A percentile compares a stretch with the other conserved stretches of the same genome.
Evolutionary conservation across 371 early-diverging fungal genomes (phyloP).

Genomic region (Mucor lusitanicus): DNA sequence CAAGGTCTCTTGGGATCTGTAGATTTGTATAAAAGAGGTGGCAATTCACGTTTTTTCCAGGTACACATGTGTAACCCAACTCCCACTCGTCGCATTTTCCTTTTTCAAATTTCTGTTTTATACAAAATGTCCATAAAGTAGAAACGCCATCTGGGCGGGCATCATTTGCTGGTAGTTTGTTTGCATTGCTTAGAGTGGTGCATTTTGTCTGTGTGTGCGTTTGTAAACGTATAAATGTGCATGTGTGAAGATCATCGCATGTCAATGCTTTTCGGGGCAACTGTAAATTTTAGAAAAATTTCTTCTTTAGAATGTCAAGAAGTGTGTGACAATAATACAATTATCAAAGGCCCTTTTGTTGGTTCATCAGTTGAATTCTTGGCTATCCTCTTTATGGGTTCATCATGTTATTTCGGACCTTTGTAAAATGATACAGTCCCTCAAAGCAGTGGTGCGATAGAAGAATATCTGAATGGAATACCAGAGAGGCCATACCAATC

Average conservation of each 20-base stretch:
- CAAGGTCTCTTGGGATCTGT: slow-evolving; percentile 59
- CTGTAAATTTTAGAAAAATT: background rate
- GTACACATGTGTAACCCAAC: background rate
- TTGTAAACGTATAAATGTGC: background rate
- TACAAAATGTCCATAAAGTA: background rate
- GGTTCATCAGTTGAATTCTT: background rate
- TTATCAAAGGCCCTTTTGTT: background rate
- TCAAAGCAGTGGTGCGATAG: too few species aligned
- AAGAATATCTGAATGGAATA: too few species aligned
- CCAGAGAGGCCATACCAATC: too few species aligned
- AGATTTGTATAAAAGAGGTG: slow-evolving; percentile 5
- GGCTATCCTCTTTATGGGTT: background rate
- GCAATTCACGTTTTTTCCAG: slow-evolving; percentile 9
- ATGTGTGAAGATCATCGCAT: background rate
- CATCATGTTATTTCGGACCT: background rate
- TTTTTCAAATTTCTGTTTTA: slow-evolving; percentile 2
- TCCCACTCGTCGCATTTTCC: background rate
- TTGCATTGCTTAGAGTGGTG: background rate
- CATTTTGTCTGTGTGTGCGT: background rate
- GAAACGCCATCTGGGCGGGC: background rate
- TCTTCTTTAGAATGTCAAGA: slow-evolving; percentile 15
- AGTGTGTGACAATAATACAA: slow-evolving; percentile 23
- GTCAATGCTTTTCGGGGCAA: background rate
- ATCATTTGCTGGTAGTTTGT: background rate
- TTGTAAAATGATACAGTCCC: too few species aligned